Conservation (phyloP, 495 filamentous ascomycete genomes). For the Xylaria bambusicola region DNA sequence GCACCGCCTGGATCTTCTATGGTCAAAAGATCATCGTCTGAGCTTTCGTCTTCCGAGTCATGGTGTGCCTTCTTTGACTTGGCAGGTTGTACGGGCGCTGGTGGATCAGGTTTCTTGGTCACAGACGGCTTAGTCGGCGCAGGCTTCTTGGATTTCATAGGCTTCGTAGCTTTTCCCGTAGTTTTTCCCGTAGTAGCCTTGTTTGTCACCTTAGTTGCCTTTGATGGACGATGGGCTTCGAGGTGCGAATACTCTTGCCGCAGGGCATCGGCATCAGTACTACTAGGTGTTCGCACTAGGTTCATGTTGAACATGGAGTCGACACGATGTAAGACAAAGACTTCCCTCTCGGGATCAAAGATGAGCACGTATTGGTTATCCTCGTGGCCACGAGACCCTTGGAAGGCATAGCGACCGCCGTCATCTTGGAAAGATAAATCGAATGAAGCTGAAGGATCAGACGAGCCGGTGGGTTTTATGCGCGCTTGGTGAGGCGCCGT, state of each 20-base stretch:
- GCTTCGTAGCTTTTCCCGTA: neutral
- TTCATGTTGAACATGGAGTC: constrained; percentile 64
- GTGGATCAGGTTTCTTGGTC: constrained; percentile 27
- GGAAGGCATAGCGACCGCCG: constrained; percentile 52
- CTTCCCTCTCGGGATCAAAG: constrained; percentile 55
- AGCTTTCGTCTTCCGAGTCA: constrained; percentile 46
- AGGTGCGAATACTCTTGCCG: constrained; percentile 47
- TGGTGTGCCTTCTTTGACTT: constrained; percentile 21
- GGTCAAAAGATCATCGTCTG: constrained; percentile 48
- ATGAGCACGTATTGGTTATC: constrained; percentile 57
- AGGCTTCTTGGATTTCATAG: constrained; percentile 29
- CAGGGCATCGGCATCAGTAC: constrained; percentile 39
- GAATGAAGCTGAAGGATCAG: constrained; percentile 33
- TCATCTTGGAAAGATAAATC: constrained; percentile 51
- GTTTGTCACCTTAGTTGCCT: constrained; percentile 21
- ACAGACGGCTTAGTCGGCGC: constrained; percentile 20
- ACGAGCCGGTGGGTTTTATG: constrained; percentile 41
- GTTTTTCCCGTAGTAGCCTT: constrained; percentile 3
- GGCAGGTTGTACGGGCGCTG: constrained; percentile 26
- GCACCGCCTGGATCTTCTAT: constrained; percentile 49
- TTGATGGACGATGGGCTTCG: constrained; percentile 27
- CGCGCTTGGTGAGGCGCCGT: constrained; percentile 45
- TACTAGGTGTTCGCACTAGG: constrained; percentile 46
- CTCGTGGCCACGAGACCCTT: constrained; percentile 48
- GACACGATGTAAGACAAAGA: constrained; percentile 57